Conservation (phyloP, 257 asterid genomes). For the Nicotiana paniculata region DNA sequence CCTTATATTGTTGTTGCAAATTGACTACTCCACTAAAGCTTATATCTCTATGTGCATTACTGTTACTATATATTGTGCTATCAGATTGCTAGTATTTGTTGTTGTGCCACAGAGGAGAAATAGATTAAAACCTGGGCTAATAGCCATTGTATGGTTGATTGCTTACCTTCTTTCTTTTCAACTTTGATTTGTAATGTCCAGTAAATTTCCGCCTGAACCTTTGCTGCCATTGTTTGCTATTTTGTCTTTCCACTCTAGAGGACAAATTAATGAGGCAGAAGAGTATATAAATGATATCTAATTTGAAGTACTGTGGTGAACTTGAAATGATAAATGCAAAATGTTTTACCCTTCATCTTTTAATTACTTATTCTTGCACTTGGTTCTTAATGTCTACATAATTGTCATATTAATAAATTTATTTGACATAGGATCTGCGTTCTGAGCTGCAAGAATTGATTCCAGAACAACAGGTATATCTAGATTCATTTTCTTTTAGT, state of each 20-base stretch:
- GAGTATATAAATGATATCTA: background rate
- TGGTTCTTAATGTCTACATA: background rate
- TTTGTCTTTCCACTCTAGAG: background rate
- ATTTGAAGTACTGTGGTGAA: background rate
- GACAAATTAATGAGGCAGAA: background rate
- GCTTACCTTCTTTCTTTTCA: background rate
- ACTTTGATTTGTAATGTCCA: background rate
- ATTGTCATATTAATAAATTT: background rate
- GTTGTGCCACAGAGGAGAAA: background rate
- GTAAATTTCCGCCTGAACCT: background rate
- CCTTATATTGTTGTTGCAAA: background rate
- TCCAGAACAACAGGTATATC: conserved; percentile 74
- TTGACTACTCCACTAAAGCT: background rate
- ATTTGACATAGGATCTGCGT: conserved; percentile 50
- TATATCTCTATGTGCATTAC: background rate
- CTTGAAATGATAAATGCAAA: conserved; percentile 4
- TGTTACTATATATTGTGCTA: background rate
- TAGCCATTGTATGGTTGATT: no score
- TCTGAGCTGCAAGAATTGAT: conserved; percentile 81
- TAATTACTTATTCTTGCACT: conserved; percentile 2
- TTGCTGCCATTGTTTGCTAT: background rate
- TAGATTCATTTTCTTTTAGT: background rate
- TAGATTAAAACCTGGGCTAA: background rate
- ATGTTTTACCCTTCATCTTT: background rate
- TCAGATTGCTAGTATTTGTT: background rate